phyloP scores from a whole-genome alignment of 495 filamentous ascomycete genomes.

The Tuber aestivum region DNA sequence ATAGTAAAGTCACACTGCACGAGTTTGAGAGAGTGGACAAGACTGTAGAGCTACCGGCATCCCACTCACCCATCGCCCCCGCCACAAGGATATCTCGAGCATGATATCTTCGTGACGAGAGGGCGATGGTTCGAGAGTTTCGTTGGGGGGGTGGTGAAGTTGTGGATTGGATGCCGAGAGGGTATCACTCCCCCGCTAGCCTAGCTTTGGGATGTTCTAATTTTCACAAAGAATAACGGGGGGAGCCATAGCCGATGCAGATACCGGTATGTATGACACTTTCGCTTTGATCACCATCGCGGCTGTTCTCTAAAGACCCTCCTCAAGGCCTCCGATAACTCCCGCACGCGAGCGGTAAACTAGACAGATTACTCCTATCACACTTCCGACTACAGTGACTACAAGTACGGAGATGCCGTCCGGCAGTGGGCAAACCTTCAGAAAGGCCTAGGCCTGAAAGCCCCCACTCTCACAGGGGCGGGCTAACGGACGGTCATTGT shows the following conservation, averaged over 20 bases:
- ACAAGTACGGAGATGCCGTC: background rate
- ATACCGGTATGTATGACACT: too few species aligned
- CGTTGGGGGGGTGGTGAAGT: slow-evolving; percentile 49
- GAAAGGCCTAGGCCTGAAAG: background rate
- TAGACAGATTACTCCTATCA: background rate
- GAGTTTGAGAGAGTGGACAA: slow-evolving; percentile 53
- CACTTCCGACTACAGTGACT: background rate
- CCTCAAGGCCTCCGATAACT: too few species aligned
- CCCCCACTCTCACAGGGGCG: background rate
- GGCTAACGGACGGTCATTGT: slow-evolving; percentile 31
- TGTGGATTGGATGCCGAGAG: too few species aligned
- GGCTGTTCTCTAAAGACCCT: too few species aligned
- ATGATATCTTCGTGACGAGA: slow-evolving; percentile 47
- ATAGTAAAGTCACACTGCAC: slow-evolving; percentile 47
- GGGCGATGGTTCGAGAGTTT: slow-evolving; percentile 52
- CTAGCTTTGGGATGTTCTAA: too few species aligned
- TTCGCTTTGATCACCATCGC: too few species aligned
- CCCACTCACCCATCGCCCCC: slow-evolving; percentile 55
- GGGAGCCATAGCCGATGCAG: too few species aligned
- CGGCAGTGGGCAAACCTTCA: slow-evolving; percentile 4
- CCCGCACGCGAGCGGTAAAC: background rate
- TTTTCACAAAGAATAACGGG: too few species aligned
- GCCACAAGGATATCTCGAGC: slow-evolving; percentile 45
- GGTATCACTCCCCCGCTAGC: too few species aligned
- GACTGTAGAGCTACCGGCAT: slow-evolving; percentile 53